Base-by-base conservation (phyloP, 2,329 filamentous ascomycete species). In the Fusarium anguioides region DNA sequence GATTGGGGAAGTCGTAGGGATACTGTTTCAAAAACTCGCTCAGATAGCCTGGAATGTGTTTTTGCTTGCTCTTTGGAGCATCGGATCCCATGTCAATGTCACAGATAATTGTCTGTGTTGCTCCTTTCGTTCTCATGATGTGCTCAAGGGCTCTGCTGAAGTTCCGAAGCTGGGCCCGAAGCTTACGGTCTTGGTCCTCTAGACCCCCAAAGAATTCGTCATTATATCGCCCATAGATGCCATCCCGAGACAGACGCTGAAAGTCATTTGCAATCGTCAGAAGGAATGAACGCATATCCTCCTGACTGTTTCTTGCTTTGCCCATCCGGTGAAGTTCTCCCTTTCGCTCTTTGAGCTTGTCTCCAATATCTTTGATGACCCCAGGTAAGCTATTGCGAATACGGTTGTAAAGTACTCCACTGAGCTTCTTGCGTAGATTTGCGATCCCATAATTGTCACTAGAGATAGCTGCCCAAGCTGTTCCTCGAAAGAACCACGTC, bases 171-270 rank as follows among this genome's bases (percentile, higher is more conserved):
- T 70, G 56, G 0, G 78, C 75, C 1, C 77, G 71, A 8, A 79
- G 65, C 20, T 78, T 76, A 0, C 66, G 62, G 1, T 59, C 37
- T 3, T 68, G 61, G 0, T 50, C 53, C 0, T 69, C 50, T 2
- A 70, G 14, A 0, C 44, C 66, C 3, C 75, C 74, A 31, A 83
- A 83, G 51, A 83, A 83, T 0, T 62, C 73, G 52, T 78, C 75
- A 8, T 57, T 70, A 42, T 79, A 79, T 4, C 65, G 66, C 0
- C 77, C 77, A 1, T 72, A 24, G 3, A 75, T 64, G 0, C 72
- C 76, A 31, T 77, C 73, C 4, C 70, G 58, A 1, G 74, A 72
- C 5, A 79, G 59, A 1, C 63, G 62, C 26, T 77, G 77, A 39
- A 82, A 82, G 0, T 70, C 62, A 24, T 71, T 72, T 10, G 80